Evolutionary conservation across 371 early-diverging fungal species (phyloP), one percentile per base, ranked within the genome.

Genomic region (Phascolomyces articulosus): DNA sequence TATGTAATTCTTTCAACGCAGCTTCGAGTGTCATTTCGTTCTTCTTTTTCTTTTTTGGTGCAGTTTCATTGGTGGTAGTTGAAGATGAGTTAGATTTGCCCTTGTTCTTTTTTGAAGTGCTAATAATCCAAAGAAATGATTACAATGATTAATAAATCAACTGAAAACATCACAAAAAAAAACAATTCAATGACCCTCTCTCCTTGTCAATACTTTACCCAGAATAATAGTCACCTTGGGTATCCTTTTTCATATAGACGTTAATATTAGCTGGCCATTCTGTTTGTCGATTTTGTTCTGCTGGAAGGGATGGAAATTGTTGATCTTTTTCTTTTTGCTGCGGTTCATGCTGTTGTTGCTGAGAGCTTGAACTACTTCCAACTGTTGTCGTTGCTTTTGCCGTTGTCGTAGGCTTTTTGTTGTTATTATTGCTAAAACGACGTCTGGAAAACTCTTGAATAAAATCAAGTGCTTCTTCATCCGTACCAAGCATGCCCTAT

Each of bases 211-310:
- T 16, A 54, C 65, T 69, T n/a, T 70, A 77, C 79, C 78, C 77
- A 20, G 70, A 31, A 58, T 75, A 74, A 58, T 85, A 84, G 26
- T 79, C 81, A 11, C 81, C 85, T 23, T 84, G 79, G 9, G 63
- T 72, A n/a, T 83, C 75, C 15, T 74, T 70, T 58, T 81, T 84
- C 62, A 71, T 59, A 44, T 85, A 79, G 2, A 85, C 78, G 53
- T 75, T 84, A 28, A 72, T 70, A 56, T 81, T 79, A 16, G 63
- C 71, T 15, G 78, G 78, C 78, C 78, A 81, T 58, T 71, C 53
- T 7, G 70, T 66, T 29, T 71, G 65, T 16, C 60, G 60, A 1
- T 62, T 49, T 15, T 62, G 49, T n/a, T 57, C 65, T 4, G 68
- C 55, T 15, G 76, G 79, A 44, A 75, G 66, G 27, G 75, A 64